A percentile compares a stretch with the other conserved stretches of the same genome.
Conservation (phyloP, 305 asterid genomes). For the Lippia alba region DNA sequence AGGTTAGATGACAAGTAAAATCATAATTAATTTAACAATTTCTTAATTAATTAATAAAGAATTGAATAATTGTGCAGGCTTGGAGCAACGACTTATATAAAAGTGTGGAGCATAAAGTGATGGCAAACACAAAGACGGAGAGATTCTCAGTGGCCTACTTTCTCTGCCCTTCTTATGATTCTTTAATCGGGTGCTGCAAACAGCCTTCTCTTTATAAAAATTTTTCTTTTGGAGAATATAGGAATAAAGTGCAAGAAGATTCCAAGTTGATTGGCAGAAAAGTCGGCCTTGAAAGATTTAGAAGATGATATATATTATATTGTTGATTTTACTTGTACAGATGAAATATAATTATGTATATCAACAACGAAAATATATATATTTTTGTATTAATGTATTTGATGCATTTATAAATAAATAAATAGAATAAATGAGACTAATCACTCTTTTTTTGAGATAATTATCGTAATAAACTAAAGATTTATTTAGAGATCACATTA, state of each 20-base stretch:
- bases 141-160: slow-evolving; percentile 73
- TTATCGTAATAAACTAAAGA: too few relatives aligned
- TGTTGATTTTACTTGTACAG: neutral
- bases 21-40: neutral
- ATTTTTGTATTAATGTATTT: too few relatives aligned
- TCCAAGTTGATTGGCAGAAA: slow-evolving; percentile 57
- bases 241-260: slow-evolving; percentile 62
- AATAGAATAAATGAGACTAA: too few relatives aligned
- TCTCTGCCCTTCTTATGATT: slow-evolving; percentile 63
- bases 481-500: too few relatives aligned
- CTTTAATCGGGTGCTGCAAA: slow-evolving; percentile 52
- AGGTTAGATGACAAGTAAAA: slow-evolving; percentile 16
- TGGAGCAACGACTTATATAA: slow-evolving; percentile 70
- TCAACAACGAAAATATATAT: neutral
- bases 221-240: slow-evolving; percentile 68
- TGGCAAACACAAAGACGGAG: slow-evolving; percentile 52
- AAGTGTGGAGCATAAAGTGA: slow-evolving; percentile 69
- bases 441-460: too few relatives aligned
- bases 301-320: slow-evolving; percentile 11
- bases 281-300: slow-evolving; percentile 64
- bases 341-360: too few relatives aligned
- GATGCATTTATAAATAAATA: too few relatives aligned
- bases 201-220: slow-evolving; percentile 52
- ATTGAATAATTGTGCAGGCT: slow-evolving; percentile 48
- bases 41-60: slow-evolving; percentile 10